Conservation (phyloP, 768 basidiomycete species). For the Fomitopsis serialis region DNA sequence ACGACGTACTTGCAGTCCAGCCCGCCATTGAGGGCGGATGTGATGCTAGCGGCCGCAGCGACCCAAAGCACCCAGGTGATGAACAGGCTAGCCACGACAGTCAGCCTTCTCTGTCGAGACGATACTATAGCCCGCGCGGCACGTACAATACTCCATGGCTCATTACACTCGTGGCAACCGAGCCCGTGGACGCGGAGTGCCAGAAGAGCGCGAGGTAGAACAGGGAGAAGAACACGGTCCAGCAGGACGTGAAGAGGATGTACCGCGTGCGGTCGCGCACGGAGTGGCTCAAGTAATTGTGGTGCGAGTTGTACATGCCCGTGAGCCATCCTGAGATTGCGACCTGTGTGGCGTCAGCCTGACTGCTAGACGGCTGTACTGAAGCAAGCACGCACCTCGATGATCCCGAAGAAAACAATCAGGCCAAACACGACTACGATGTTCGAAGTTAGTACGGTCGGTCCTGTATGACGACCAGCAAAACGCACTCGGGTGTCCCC, state of each 20-base stretch:
- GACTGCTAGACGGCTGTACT: neutral
- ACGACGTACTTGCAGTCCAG: slow-evolving; percentile 58
- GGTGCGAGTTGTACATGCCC: slow-evolving; percentile 49
- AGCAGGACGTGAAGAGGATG: slow-evolving; percentile 64
- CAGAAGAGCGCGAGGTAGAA: slow-evolving; percentile 53
- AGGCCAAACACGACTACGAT: slow-evolving; percentile 45
- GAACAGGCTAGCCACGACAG: slow-evolving; percentile 39
- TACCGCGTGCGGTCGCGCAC: slow-evolving; percentile 63
- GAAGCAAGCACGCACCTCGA: slow-evolving; percentile 43
- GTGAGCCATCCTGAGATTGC: slow-evolving; percentile 70
- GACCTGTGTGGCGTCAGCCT: slow-evolving; percentile 34
- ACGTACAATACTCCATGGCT: slow-evolving; percentile 63
- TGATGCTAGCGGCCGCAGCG: slow-evolving; percentile 67
- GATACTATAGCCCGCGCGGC: neutral
- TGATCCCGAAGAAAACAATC: slow-evolving; percentile 55
- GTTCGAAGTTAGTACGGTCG: neutral
- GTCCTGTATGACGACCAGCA: neutral
- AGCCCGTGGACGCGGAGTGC: slow-evolving; percentile 38
- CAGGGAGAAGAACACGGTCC: slow-evolving; percentile 57
- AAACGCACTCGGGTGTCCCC: slow-evolving; percentile 17
- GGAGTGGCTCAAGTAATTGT: slow-evolving; percentile 42
- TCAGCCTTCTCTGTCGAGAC: neutral
- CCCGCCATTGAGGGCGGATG: slow-evolving; percentile 59
- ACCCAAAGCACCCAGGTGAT: slow-evolving; percentile 79
- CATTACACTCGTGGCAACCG: slow-evolving; percentile 52